Evolutionary conservation across 2,329 filamentous ascomycete genomes (phyloP).

Genomic region (Sporothrix schenckii): DNA sequence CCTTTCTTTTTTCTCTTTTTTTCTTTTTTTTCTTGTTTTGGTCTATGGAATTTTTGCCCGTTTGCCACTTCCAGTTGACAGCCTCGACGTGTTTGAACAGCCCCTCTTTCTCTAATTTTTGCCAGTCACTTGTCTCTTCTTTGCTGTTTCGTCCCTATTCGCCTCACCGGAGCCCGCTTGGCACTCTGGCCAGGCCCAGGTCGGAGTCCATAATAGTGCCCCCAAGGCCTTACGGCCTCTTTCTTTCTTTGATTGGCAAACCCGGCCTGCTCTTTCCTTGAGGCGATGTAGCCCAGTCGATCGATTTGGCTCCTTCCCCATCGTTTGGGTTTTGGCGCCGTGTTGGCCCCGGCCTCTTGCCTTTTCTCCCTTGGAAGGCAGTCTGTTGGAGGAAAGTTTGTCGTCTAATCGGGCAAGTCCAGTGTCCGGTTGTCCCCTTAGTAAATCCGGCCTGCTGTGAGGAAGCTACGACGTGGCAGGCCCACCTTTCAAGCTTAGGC

Average conservation of each 20-base stretch:
- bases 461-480: neutral
- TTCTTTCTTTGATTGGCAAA: conserved; percentile 21
- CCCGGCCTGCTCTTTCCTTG: neutral
- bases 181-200: too few relatives aligned
- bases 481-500: neutral
- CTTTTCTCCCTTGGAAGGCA: neutral
- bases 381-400: neutral
- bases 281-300: neutral
- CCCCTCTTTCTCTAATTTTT: too few relatives aligned
- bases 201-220: neutral
- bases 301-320: neutral
- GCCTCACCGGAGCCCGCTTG: conserved; percentile 13
- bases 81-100: too few relatives aligned
- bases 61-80: too few relatives aligned
- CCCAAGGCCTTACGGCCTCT: neutral
- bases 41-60: neutral
- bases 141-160: neutral
- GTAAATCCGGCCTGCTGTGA: conserved; percentile 7
- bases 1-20: neutral
- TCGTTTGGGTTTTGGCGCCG: neutral
- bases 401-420: conserved; percentile 9
- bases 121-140: too few relatives aligned
- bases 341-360: conserved; percentile 12
- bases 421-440: neutral
- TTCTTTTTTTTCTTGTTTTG: neutral